Evolutionary conservation across 2,329 filamentous ascomycete genomes (phyloP).

Genomic region (Trichoderma endophyticum): DNA sequence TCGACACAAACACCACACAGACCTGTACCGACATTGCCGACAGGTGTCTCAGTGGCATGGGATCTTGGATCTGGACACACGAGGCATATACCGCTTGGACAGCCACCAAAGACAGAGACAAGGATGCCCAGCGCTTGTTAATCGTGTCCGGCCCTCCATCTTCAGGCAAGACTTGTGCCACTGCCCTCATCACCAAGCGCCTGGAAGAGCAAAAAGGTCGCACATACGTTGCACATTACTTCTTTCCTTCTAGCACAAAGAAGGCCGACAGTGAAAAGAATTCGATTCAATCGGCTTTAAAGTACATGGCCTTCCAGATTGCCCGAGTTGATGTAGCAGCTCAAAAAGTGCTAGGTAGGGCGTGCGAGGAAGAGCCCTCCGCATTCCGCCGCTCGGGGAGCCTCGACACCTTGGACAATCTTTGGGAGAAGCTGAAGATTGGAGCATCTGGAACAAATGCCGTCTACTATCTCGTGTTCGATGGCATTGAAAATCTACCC

Average conservation of each 20-base stretch:
- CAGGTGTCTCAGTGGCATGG: not conserved
- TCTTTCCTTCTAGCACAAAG: not conserved
- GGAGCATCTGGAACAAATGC: not conserved
- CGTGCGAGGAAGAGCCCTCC: not conserved
- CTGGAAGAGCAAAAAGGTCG: slow-evolving; percentile 2
- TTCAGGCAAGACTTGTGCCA: not conserved
- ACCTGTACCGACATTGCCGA: not conserved
- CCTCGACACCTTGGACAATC: not conserved
- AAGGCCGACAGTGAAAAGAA: not conserved
- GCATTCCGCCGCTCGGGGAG: not conserved
- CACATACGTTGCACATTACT: not conserved
- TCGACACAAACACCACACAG: not conserved
- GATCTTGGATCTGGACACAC: not conserved
- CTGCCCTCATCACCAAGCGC: not conserved
- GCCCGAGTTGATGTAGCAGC: not conserved
- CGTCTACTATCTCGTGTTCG: not conserved
- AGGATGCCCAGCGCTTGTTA: not conserved
- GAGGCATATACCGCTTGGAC: not conserved
- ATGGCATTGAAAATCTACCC: not conserved
- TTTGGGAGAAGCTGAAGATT: not conserved
- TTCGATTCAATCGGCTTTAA: not conserved
- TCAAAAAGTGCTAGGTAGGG: not conserved
- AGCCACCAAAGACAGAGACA: not conserved
- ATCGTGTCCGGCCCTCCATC: not conserved
- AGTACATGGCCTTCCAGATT: slow-evolving; percentile 1